Evolutionary conservation across 176 grass and related monocot species (phyloP), one percentile per base, ranked within the genome.

Genomic region (Ensete ventricosum): DNA sequence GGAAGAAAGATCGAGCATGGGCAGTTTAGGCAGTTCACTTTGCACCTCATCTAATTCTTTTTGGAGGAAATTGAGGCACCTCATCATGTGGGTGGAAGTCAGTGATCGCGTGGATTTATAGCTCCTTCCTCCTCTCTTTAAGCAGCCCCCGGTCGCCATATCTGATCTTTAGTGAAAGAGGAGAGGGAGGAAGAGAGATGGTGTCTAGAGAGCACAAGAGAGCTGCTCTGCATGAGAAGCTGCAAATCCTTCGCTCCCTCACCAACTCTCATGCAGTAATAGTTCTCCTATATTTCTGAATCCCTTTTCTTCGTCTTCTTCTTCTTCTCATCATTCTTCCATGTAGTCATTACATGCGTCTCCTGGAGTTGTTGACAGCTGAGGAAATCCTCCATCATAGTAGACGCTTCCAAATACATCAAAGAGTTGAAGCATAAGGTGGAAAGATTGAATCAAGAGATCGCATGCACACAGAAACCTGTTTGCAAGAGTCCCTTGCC

Each of bases 371-470:
- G 4, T 9, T 9, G 16, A 11, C 80, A 96, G 92, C 78, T 74
- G 64, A 85, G 83, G 64, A 76, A 88, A 49, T 81, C 77, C 51
- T 92, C 92, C 0, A 92, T 96, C 64, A 80, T 96, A 34, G 48
- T 88, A 48, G 87, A 96, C 55, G 93, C 93, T 26, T 77, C 93
- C 5, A 78, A 82, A 21, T 92, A 96, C 65, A 96, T 96, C 43
- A 76, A 85, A 84, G 85, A 88, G 55, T 74, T 96, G 83, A 90
- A 86, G 81, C 75, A 96, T 71, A 96, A 92, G 71, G 84, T 92
- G 17, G 79, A 53, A 4, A 83, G 60, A 73, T 69, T 96, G 53
- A 91, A 85, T 68, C 84, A 88, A 76, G 86, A 89, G 73, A 78
- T 86, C 2, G 66, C 60, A 20, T 78, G 77, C 9, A 55, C 71